Conservation (phyloP, 345 rosid genomes). For the Alliaria petiolata region DNA sequence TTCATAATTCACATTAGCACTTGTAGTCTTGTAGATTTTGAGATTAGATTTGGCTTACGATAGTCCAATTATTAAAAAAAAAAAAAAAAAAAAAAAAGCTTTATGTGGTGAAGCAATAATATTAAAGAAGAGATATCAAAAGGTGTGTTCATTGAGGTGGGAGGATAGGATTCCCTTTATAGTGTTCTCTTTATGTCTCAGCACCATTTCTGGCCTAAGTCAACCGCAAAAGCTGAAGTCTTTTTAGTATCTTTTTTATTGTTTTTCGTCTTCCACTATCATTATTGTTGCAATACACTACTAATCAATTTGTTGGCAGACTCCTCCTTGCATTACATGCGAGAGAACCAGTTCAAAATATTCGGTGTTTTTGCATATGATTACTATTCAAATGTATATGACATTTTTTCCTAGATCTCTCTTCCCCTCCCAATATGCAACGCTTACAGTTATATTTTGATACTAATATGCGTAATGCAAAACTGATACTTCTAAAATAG, state of each 20-base stretch:
- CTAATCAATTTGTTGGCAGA: background rate
- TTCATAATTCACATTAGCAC: background rate
- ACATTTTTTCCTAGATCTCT: background rate
- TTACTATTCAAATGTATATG: background rate
- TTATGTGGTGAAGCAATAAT: constrained; percentile 7
- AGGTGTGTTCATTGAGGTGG: constrained; percentile 20
- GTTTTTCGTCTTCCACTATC: background rate
- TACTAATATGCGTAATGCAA: background rate
- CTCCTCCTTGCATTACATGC: constrained; percentile 8
- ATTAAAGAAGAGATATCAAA: constrained; percentile 24
- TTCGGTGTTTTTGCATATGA: background rate
- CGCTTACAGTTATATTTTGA: background rate
- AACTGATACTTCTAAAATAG: too few relatives aligned
- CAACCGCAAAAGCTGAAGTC: constrained; percentile 31
- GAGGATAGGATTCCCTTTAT: constrained; percentile 39
- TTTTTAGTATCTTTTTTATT: constrained; percentile 14
- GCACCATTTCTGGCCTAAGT: constrained; percentile 27
- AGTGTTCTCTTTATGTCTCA: constrained; percentile 29
- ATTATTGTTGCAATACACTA: background rate
- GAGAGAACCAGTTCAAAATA: background rate
- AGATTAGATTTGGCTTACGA: background rate
- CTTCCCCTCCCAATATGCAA: background rate
- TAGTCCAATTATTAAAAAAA: background rate
- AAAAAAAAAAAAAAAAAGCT: background rate
- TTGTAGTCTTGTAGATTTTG: background rate